These are phyloP conservation scores for Talaromyces sp. DNA, from an alignment of 2,329 filamentous ascomycete genomes.

Conservation along the genomic window DNA sequence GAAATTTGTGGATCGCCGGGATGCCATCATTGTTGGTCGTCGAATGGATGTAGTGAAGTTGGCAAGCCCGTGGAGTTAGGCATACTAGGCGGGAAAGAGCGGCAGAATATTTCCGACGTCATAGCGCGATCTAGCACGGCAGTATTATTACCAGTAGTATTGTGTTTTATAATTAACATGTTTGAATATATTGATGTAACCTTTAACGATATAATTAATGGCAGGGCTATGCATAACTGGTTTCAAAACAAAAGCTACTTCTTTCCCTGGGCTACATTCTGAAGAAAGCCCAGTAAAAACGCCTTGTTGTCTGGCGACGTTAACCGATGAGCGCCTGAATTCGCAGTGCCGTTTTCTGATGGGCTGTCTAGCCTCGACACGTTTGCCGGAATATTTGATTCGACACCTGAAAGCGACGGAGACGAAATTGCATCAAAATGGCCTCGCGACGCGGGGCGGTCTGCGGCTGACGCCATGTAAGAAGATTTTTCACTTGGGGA, in stretches of 20 bases:
- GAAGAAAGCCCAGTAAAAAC: conserved; percentile 72
- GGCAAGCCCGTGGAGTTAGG: background rate
- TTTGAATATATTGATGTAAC: background rate
- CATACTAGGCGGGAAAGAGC: background rate
- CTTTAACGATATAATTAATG: background rate
- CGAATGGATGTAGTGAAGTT: background rate
- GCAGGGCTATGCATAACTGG: background rate
- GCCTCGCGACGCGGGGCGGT: conserved; percentile 11
- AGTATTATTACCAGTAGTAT: too few species aligned
- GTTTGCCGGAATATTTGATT: conserved; percentile 1
- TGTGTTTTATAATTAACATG: background rate
- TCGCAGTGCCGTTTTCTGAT: conserved; percentile 5
- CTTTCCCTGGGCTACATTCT: conserved; percentile 48
- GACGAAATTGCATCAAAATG: conserved; percentile 6
- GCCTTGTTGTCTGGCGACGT: conserved; percentile 66
- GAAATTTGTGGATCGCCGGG: conserved; percentile 19
- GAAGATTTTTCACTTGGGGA: conserved; percentile 23
- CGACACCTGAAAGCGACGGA: conserved; percentile 8
- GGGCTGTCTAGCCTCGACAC: conserved; percentile 4
- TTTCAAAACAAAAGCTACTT: conserved; percentile 2
- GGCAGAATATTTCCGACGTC: background rate
- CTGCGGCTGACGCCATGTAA: conserved; percentile 18
- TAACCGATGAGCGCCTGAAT: conserved; percentile 16
- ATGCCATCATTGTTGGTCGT: conserved; percentile 22
- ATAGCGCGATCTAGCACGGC: background rate